Base-by-base conservation (phyloP, 83 land plant genomes). In the Larix sibirica region DNA sequence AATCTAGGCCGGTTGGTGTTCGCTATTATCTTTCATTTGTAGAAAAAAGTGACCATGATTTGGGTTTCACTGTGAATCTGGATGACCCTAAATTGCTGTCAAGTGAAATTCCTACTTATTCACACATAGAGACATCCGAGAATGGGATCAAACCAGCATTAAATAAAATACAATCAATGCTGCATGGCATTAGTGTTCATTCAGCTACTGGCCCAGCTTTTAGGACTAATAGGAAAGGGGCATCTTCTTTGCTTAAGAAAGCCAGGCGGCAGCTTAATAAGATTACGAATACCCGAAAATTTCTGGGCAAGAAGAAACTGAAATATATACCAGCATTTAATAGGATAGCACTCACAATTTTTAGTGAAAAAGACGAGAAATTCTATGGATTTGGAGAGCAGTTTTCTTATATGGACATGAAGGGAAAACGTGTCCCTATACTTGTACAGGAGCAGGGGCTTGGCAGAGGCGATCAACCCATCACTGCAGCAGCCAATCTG, bases 401-500 rank as follows among this genome's bases (percentile, higher is more conserved):
- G 85, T 97, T 97, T 79, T 93, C 97, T 13, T 89, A 86, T 80
- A 85, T 97, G 83, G 92, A 97, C 76, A 88, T 97, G 80, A 97
- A 97, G 81, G 99, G 99, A 12, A 90, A 80, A 47, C 90, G 92
- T 80, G 98, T 96, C 28, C 99, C 99, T 14, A 96, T 95, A 47
- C 82, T 97, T 60, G 99, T 97, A 59, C 99, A 97, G 84, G 99
- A 97, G 69, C 99, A 97, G 79, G 99, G 99, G 0, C 85, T 97
- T 67, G 99, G 99, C 42, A 90, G 99, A 80, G 99, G 99, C 2
- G 99, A 97, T 84, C 99, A 97, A 69, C 99, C 99, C 31, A 92
- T 97, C 70, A 97, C 99, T 6, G 91, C 93, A 68, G 95, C 95
- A n/a, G 96, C 93, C 16, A 97, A 97, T 84, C 83, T 97, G 82